Base-by-base conservation (phyloP, 768 basidiomycete genomes). In the Amanita exitialis region DNA sequence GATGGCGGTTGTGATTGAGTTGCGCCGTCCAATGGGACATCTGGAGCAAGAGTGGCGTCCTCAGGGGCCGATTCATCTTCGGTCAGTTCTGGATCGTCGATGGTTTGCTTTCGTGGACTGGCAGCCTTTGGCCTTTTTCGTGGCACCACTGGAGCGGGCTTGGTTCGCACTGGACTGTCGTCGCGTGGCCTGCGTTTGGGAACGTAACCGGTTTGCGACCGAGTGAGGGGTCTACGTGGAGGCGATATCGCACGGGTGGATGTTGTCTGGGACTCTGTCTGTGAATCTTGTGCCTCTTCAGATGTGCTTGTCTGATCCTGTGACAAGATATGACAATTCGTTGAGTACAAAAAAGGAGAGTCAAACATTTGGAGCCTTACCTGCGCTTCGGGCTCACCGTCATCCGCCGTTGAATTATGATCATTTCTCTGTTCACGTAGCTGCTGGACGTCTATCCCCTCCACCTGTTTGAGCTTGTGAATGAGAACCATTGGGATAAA, bases 161-260 rank as follows among this genome's bases (percentile, higher is more conserved):
- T 23, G 13, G 43, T 4, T 16, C 35, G 35, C 28, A 28, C 44
- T 13, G 45, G 44, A 34, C 35, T 52, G 36, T 62, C 61, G 30
- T 64, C 59, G 20, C 52, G 59, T 23, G 57, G 57, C 35, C 57
- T 60, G 49, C 66, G 65, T 54, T 66, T 67, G 12, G 61, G 20
- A 30, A 59, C 61, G 46, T 57, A 55, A 7, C 64, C 64, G 27
- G 67, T 66, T 56, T 69, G 69, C 4, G 69, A 70, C 47, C 69
- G 63, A 20, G 69, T 70, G 38, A 63, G 58, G 21, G 63, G 66
- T 44, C 67, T 59, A 47, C 58, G 57, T n/a, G 57, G 54, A 15
- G 52, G 44, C 20, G 52, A 47, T 32, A 41, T 21, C 25, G 39
- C 20, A 21, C 34, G 32, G 8, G 13, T 15, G 16, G 42, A n/a